Evolutionary conservation across 2,329 filamentous ascomycete species (phyloP).

Genomic region (Esteya vermicola): DNA sequence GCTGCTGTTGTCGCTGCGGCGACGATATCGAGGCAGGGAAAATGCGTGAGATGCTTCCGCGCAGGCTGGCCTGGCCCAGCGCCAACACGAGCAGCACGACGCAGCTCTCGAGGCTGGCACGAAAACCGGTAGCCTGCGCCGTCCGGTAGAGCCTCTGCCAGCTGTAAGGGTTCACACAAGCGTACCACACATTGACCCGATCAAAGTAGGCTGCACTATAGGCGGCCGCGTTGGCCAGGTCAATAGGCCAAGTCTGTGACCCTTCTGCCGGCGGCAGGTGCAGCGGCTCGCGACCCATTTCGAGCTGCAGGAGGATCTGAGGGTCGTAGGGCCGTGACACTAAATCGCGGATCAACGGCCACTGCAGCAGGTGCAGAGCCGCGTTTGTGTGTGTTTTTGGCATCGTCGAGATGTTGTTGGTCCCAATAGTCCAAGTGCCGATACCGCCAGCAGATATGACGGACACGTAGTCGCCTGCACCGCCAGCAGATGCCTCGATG

Average conservation of each 20-base stretch:
- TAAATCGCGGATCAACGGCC: conserved; percentile 66
- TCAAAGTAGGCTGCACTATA: conserved; percentile 73
- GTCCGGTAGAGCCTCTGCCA: conserved; percentile 65
- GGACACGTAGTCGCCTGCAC: conserved; percentile 28
- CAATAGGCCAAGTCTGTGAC: conserved; percentile 49
- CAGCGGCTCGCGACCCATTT: conserved; percentile 67
- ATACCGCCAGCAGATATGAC: conserved; percentile 50
- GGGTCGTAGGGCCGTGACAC: conserved; percentile 67
- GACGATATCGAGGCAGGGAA: too few relatives aligned
- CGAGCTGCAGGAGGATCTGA: conserved; percentile 66
- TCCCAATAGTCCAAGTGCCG: conserved; percentile 54
- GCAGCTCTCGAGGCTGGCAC: conserved; percentile 68
- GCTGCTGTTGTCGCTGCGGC: conserved; percentile 54
- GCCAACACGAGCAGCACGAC: conserved; percentile 67
- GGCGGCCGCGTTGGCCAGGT: conserved; percentile 58
- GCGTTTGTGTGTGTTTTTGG: conserved; percentile 74
- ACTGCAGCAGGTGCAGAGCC: conserved; percentile 63
- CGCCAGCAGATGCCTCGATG: too few relatives aligned
- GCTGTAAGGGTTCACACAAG: conserved; percentile 69
- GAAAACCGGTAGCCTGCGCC: conserved; percentile 61
- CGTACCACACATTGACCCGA: conserved; percentile 73
- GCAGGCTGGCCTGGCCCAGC: conserved; percentile 60
- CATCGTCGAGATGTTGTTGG: conserved; percentile 68
- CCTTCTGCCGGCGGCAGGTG: conserved; percentile 51
- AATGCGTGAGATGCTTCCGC: conserved; percentile 62